Percentiles rank a stretch among this genome's conserved stretches.
Conservation (phyloP, 192 early-diverging fungal species). For the Paraglomus occultum region DNA sequence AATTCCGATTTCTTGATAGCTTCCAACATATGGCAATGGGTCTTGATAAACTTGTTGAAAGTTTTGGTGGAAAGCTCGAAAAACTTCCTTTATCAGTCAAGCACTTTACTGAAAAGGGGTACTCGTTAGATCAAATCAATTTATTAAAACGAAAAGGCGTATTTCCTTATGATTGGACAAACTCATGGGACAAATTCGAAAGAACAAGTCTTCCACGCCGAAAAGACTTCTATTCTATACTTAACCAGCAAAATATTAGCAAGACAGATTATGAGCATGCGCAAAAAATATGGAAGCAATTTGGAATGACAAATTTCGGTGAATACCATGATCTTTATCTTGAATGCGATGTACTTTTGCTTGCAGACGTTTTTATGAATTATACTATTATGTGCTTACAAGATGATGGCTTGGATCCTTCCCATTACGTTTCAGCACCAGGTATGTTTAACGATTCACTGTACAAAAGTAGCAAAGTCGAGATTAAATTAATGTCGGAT, state of each 20-base stretch:
- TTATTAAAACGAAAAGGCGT: constrained; percentile 12
- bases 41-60: constrained; percentile 5
- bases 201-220: constrained; percentile 8
- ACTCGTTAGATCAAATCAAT: constrained; percentile 7
- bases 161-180: constrained; percentile 26
- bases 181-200: constrained; percentile 21
- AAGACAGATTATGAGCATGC: constrained; percentile 5
- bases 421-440: constrained; percentile 22
- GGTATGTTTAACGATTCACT: constrained; percentile 25
- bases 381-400: constrained; percentile 24
- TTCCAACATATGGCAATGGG: constrained; percentile 22
- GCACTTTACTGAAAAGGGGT: constrained; percentile 18
- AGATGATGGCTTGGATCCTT: constrained; percentile 19
- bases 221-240: constrained; percentile 25
- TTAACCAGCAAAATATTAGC: constrained; percentile 24
- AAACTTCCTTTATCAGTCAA: constrained; percentile 16
- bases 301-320: constrained; percentile 23
- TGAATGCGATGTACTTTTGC: constrained; percentile 24
- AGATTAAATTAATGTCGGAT: constrained; percentile 16
- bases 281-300: constrained; percentile 10
- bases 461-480: constrained; percentile 20
- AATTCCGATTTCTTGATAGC: constrained; percentile 8
- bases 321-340: constrained; percentile 22
- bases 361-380: constrained; percentile 24
- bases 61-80: constrained; percentile 3